Evolutionary conservation across 208 protist species (phyloP), one percentile per base, ranked within the genome.

Genomic region (Leishmania tropica): DNA sequence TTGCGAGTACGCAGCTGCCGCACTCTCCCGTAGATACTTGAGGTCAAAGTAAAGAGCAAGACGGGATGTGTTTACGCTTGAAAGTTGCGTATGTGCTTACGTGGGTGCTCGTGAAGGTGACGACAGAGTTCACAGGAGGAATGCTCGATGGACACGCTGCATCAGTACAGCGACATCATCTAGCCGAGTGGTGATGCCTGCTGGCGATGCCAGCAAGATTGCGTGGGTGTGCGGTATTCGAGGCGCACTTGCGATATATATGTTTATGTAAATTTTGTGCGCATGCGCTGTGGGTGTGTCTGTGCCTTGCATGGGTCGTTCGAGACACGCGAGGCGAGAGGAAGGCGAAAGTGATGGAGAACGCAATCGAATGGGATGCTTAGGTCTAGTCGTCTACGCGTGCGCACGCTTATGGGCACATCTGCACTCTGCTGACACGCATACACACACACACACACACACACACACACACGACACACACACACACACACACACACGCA

Each of bases 161-260:
- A 87, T 87, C 84, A 87, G 80, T 85, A 84, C 84, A 87, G 80
- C 80, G 79, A 87, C 80, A 51, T 62, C 75, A 72, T 42, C 80
- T 79, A 54, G 35, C n/a, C 60, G 45, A 54, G 80, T 87, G 84
- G 77, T 65, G 80, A 73, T 60, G 84, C 84, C 80, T 87, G 84
- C 84, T 87, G 84, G 84, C 80, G 84, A 84, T 87, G 84, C 76
- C 72, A 84, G 80, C 84, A 56, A 87, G 84, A 87, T 79, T 48
- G 21, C 24, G 19, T 48, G 28, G 8, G 3, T 48, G 40, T 48
- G 67, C 67, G 35, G 67, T 42, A 7, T 13, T 19, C 21, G 35
- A 48, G 15, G 13, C n/a, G 42, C 19, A 24, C 67, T 45, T 73
- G 35, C 21, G 40, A n/a, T 11, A 17, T 24, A 40, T 54, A 19